Percentiles rank a stretch among this genome's conserved stretches.
Evolutionary conservation across 768 basidiomycete genomes (phyloP).

Genomic region (Ephemerocybe angulata): DNA sequence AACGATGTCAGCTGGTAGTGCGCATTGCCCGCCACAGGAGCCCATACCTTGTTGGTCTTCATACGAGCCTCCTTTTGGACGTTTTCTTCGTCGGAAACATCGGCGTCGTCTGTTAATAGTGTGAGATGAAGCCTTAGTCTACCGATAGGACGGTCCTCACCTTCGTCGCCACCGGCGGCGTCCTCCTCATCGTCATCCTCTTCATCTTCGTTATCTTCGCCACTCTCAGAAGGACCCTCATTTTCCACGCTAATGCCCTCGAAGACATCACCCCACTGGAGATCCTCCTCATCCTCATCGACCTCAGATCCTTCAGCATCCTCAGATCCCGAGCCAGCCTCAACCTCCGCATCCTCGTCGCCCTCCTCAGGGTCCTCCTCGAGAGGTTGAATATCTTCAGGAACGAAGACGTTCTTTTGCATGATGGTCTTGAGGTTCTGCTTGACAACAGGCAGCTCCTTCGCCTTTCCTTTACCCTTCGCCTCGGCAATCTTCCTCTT

Average conservation of each 20-base stretch:
- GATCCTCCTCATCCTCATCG: conserved; percentile 45
- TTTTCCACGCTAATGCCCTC: conserved; percentile 46
- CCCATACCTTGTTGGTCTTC: conserved; percentile 85
- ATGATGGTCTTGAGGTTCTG: conserved; percentile 86
- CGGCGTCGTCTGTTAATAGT: conserved; percentile 14
- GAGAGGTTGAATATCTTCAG: conserved; percentile 74
- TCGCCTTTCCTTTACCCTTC: conserved; percentile 55
- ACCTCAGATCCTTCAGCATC: conserved; percentile 37
- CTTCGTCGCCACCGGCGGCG: conserved; percentile 16
- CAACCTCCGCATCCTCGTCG: conserved; percentile 34
- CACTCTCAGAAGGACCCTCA: conserved; percentile 13
- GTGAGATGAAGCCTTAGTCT: conserved; percentile 4
- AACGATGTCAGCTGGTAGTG: background rate
- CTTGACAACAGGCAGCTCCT: conserved; percentile 59
- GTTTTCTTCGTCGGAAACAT: conserved; percentile 31
- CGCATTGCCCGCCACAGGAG: background rate
- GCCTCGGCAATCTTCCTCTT: conserved; percentile 40
- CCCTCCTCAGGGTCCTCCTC: conserved; percentile 47
- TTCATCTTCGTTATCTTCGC: background rate
- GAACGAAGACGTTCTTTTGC: conserved; percentile 83
- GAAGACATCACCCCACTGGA: conserved; percentile 89
- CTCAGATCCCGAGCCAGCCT: conserved; percentile 40
- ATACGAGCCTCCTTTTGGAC: conserved; percentile 67
- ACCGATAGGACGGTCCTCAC: conserved; percentile 12
- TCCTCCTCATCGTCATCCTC: conserved; percentile 12